Evolutionary conservation across 2,329 filamentous ascomycete genomes (phyloP), one percentile per base, ranked within the genome.

Genomic region (Volutella citrinella): DNA sequence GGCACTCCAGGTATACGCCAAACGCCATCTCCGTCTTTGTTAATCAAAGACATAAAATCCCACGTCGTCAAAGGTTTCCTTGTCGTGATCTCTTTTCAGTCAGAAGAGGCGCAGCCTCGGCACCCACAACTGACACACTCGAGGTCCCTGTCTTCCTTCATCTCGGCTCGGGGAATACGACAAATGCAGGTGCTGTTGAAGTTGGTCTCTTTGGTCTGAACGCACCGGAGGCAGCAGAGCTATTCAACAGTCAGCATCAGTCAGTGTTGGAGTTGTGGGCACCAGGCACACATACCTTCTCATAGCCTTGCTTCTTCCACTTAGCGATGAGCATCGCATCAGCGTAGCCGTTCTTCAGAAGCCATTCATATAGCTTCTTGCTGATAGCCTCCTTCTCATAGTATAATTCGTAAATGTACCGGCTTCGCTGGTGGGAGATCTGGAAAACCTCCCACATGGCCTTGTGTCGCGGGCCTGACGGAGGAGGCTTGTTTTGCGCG

Each of bases 191-290:
- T 98, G 46, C 87, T 86, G 63, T 91, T 93, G 70, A 97, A 98
- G 64, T 98, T 98, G 19, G 93, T 98, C 72, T 98, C 93, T 65
- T 97, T 97, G n/a, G 93, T 96, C 65, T 98, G 93, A 36, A 98
- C 91, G 64, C 93, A 98, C 43, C 90, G 80, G 35, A 96, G 72
- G 62, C 93, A 98, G 65, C 93, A 98, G 26, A 98, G 69, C 86
- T 93, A 14, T 16, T 27, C 19, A 6, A 23, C 4, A 30, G 36
- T 63, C 39, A 66, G 55, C 27, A 32, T 38, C 14, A n/a, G n/a
- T n/a, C n/a, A n/a, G n/a, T n/a, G n/a, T n/a, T n/a, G n/a, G n/a
- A n/a, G n/a, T n/a, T n/a, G n/a, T n/a, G n/a, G n/a, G n/a, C n/a
- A n/a, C n/a, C n/a, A n/a, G n/a, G 20, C 8, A 8, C 20, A 61